Evolutionary conservation across 371 early-diverging fungal genomes (phyloP).

Genomic region (Mortierella polycephala): DNA sequence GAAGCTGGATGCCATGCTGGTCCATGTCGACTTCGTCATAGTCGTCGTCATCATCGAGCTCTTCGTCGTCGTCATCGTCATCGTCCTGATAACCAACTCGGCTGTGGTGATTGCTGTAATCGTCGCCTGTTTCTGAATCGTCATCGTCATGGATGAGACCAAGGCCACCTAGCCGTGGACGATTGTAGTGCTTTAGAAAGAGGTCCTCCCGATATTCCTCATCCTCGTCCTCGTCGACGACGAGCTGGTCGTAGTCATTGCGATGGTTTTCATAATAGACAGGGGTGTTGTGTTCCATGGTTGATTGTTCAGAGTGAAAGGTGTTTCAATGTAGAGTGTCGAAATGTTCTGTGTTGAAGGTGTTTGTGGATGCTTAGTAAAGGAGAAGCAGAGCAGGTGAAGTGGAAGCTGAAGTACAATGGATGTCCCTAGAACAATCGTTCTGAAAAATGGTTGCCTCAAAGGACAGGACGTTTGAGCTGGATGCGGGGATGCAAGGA

Average conservation of each 20-base stretch:
- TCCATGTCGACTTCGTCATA: constrained; percentile 48
- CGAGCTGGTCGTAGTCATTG: constrained; percentile 20
- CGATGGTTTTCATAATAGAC: constrained; percentile 33
- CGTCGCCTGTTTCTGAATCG: constrained; percentile 33
- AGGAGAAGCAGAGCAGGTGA: too few species aligned
- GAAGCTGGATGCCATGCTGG: constrained; percentile 43
- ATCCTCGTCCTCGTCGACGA: constrained; percentile 43
- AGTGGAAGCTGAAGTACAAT: too few species aligned
- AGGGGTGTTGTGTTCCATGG: constrained; percentile 20
- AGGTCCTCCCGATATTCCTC: constrained; percentile 44
- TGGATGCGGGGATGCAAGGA: background rate
- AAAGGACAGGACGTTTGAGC: background rate
- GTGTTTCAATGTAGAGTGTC: background rate
- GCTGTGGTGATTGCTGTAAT: constrained; percentile 4
- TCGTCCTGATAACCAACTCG: constrained; percentile 5
- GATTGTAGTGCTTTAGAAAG: constrained; percentile 41
- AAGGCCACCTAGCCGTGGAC: constrained; percentile 15
- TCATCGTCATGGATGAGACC: constrained; percentile 41
- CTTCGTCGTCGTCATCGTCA: constrained; percentile 16
- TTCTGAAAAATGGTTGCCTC: background rate
- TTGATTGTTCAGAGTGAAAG: background rate
- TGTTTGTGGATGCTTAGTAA: background rate
- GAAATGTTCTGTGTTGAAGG: background rate
- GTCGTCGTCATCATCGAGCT: constrained; percentile 28
- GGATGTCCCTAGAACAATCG: too few species aligned